Conservation (phyloP, 2,329 filamentous ascomycete species). For the Diaporthe citrichinensis region DNA sequence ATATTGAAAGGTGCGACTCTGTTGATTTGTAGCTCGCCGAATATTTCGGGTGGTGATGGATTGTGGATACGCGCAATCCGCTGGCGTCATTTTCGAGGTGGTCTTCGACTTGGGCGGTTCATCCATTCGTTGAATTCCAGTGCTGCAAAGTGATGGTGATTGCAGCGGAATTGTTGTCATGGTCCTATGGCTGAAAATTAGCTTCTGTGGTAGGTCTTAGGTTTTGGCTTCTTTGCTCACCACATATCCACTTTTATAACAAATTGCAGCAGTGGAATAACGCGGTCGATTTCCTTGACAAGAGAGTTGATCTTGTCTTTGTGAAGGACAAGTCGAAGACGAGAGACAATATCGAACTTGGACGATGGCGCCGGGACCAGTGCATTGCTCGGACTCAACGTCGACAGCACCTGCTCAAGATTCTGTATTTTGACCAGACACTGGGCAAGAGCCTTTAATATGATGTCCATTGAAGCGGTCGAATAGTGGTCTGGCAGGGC, state of each 20-base stretch:
- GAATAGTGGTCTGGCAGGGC: background rate
- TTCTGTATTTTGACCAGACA: background rate
- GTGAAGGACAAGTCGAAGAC: conserved; percentile 14
- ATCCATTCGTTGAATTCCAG: background rate
- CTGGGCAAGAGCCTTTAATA: background rate
- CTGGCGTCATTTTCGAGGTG: background rate
- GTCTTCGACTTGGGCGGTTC: rapidly evolving
- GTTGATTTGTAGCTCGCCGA: background rate
- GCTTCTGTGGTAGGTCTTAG: background rate
- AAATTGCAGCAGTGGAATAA: background rate
- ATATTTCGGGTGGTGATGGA: too few species aligned
- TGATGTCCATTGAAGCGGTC: background rate
- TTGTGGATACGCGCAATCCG: too few species aligned
- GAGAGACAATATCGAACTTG: background rate
- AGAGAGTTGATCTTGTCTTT: background rate
- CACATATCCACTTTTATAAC: background rate
- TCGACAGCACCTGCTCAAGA: background rate
- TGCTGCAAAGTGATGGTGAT: too few species aligned
- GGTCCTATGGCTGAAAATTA: background rate
- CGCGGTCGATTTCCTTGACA: background rate
- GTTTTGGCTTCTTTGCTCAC: background rate
- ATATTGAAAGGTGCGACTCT: background rate
- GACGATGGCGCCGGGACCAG: too few species aligned
- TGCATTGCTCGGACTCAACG: background rate
- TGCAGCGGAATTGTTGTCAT: background rate